phyloP scores from a whole-genome alignment of 352 stramenopile species.

The Phytophthora ohioensis region DNA sequence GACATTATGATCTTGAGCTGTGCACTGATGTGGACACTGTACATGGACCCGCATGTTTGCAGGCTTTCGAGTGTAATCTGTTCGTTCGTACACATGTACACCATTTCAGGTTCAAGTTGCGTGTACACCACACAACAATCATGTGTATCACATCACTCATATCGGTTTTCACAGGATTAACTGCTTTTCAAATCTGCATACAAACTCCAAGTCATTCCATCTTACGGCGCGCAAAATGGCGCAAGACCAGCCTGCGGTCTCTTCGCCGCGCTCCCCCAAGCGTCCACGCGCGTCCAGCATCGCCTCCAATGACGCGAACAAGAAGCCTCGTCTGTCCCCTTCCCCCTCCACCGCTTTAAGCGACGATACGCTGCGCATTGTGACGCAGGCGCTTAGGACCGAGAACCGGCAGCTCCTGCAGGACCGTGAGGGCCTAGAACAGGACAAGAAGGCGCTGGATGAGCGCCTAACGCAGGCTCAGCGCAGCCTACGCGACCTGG shows the following conservation, averaged over 20 bases:
- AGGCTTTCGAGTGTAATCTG: too few species aligned
- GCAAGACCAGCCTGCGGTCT: not conserved
- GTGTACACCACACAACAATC: too few species aligned
- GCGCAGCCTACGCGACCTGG: conserved; percentile 40
- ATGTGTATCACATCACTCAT: too few species aligned
- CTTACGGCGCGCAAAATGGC: too few species aligned
- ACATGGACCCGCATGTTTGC: too few species aligned
- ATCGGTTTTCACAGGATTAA: too few species aligned
- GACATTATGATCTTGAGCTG: not conserved
- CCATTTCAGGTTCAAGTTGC: too few species aligned
- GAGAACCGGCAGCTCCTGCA: conserved; percentile 51
- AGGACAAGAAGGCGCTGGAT: conserved; percentile 23
- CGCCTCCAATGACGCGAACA: not conserved
- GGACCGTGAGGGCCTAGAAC: conserved; percentile 26
- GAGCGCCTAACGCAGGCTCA: conserved; percentile 28
- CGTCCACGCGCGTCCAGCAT: conserved; percentile 4
- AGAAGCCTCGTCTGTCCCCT: conserved; percentile 18
- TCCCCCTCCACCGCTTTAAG: conserved; percentile 24
- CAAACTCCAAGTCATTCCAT: too few species aligned
- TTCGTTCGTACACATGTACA: too few species aligned
- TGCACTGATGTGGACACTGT: not conserved
- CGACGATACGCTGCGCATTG: conserved; percentile 46
- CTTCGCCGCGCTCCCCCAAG: conserved; percentile 12
- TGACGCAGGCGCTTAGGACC: conserved; percentile 45
- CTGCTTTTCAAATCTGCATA: too few species aligned